These are phyloP conservation scores for Vanderwaltozyma yarrowii DNA, from an alignment of 805 yeast genomes.

Conservation along the genomic window DNA sequence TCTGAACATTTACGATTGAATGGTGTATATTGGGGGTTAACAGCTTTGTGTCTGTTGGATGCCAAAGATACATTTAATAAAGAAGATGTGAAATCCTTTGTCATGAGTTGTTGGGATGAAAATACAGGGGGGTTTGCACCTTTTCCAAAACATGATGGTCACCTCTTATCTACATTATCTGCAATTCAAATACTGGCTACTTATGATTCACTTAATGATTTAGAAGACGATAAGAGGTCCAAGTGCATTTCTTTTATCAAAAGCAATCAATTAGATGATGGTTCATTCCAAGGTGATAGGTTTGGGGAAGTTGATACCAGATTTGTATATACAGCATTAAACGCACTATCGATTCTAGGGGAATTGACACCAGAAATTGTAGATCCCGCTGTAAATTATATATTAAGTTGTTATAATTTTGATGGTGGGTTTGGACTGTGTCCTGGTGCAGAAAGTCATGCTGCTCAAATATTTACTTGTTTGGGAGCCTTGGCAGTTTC, in stretches of 20 bases:
- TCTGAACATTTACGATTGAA: constrained; percentile 83
- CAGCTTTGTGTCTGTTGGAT: constrained; percentile 56
- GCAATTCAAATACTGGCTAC: constrained; percentile 73
- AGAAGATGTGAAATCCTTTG: constrained; percentile 56
- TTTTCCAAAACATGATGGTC: constrained; percentile 83
- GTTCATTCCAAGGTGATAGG: constrained; percentile 81
- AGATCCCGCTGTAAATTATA: constrained; percentile 55
- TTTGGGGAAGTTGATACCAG: constrained; percentile 93
- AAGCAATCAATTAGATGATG: constrained; percentile 34
- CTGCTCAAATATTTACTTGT: constrained; percentile 86
- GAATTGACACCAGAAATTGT: constrained; percentile 45
- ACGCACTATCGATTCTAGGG: constrained; percentile 60
- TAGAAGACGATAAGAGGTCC: constrained; percentile 25
- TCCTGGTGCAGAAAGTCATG: constrained; percentile 93
- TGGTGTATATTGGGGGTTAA: constrained; percentile 93
- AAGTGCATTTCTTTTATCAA: constrained; percentile 31
- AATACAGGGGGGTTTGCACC: constrained; percentile 79
- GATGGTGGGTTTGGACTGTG: constrained; percentile 94
- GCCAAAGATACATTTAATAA: constrained; percentile 48
- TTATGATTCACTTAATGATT: constrained; percentile 45
- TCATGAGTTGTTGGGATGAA: constrained; percentile 51
- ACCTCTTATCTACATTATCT: constrained; percentile 71
- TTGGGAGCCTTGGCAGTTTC: constrained; percentile 70
- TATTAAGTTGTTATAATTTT: constrained; percentile 67
- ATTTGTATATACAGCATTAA: constrained; percentile 75